phyloP scores from a whole-genome alignment of 1,284 basidiomycete genomes.

The Farysia itapuensis region DNA sequence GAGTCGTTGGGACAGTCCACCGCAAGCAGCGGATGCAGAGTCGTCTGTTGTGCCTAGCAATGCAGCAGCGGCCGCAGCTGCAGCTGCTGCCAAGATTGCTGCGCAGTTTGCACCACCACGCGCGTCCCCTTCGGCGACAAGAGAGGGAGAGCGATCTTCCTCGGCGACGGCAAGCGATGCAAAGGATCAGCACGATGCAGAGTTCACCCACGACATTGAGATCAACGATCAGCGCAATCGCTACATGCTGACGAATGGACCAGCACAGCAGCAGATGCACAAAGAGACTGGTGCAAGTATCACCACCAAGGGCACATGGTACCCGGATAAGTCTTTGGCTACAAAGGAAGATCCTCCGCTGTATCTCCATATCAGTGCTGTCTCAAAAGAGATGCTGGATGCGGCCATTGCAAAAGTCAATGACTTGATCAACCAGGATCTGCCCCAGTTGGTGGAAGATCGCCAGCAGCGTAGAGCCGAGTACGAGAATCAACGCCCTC shows the following conservation, averaged over 20 bases:
- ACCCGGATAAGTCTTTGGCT: conserved; percentile 65
- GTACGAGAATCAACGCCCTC: conserved; percentile 41
- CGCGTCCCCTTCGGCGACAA: conserved; percentile 61
- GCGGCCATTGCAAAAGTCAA: conserved; percentile 79
- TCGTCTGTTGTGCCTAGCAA: not conserved
- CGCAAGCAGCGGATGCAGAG: not conserved
- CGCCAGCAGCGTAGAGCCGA: conserved; percentile 41
- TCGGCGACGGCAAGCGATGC: conserved; percentile 61
- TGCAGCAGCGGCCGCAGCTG: conserved; percentile 28
- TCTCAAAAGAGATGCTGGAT: conserved; percentile 73
- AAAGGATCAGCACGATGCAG: conserved; percentile 73
- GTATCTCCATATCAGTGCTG: conserved; percentile 89
- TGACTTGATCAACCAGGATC: conserved; percentile 80
- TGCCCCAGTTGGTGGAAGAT: conserved; percentile 54
- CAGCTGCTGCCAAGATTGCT: conserved; percentile 53
- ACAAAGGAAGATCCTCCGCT: conserved; percentile 66
- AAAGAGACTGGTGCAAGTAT: conserved; percentile 60
- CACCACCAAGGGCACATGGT: conserved; percentile 68
- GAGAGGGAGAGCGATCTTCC: conserved; percentile 38
- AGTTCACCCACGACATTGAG: conserved; percentile 88
- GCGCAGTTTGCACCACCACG: conserved; percentile 38
- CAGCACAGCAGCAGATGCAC: conserved; percentile 81
- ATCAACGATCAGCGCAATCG: conserved; percentile 96
- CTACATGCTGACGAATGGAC: conserved; percentile 90
- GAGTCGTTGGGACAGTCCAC: conserved; percentile 1